Conservation (phyloP, 1,284 basidiomycete species). For the Tilletia indica region DNA sequence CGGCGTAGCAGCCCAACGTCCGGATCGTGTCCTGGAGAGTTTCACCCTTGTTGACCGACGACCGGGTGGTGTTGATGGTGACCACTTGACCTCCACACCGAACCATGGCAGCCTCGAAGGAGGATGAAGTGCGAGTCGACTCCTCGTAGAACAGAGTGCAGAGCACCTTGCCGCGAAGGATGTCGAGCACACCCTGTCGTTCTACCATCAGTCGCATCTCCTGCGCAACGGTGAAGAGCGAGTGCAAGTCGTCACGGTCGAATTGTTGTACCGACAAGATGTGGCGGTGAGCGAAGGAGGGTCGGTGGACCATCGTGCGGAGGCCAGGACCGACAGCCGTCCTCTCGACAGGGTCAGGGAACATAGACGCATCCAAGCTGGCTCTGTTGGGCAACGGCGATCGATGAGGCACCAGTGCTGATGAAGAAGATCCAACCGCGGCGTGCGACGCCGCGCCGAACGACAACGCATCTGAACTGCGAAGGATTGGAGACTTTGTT, state of each 20-base stretch:
- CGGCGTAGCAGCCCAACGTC: conserved; percentile 91
- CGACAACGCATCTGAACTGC: background rate
- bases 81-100: conserved; percentile 94
- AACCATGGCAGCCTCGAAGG: conserved; percentile 99
- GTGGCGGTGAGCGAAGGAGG: conserved; percentile 72
- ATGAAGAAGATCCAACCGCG: conserved; percentile 17
- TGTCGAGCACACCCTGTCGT: conserved; percentile 81
- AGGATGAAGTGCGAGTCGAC: conserved; percentile 79
- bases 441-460: conserved; percentile 44
- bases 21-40: conserved; percentile 88
- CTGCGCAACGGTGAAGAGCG: conserved; percentile 88
- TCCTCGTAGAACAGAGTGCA: conserved; percentile 98
- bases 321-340: background rate
- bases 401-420: conserved; percentile 38
- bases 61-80: conserved; percentile 74
- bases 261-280: conserved; percentile 95
- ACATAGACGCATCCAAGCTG: conserved; percentile 52
- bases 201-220: conserved; percentile 97
- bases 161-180: conserved; percentile 85
- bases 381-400: conserved; percentile 1
- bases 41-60: conserved; percentile 93
- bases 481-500: conserved; percentile 6
- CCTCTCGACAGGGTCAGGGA: conserved; percentile 14
- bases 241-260: conserved; percentile 82
- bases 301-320: conserved; percentile 56